Evolutionary conservation across 1,284 basidiomycete genomes (phyloP).

Genomic region (Rhodotorula sp.): DNA sequence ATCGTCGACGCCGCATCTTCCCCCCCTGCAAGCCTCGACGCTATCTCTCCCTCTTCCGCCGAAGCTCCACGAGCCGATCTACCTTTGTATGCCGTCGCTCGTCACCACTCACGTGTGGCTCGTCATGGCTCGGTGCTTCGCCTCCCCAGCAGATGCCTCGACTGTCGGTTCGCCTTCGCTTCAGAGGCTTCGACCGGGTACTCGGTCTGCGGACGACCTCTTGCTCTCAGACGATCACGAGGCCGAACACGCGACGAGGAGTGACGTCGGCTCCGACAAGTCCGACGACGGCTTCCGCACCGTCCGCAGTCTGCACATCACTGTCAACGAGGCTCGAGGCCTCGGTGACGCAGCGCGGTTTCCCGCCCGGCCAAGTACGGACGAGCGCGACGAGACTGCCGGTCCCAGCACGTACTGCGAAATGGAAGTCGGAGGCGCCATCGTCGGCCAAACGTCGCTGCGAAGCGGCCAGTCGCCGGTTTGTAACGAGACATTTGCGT

Average conservation of each 20-base stretch:
- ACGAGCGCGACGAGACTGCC: constrained; percentile 11
- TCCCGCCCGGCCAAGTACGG: neutral
- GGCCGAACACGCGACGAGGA: neutral
- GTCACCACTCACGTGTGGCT: constrained; percentile 42
- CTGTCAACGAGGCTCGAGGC: constrained; percentile 36
- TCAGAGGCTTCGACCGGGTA: neutral
- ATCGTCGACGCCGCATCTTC: constrained; percentile 9
- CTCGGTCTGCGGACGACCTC: neutral
- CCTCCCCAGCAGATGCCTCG: constrained; percentile 23
- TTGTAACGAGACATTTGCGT: constrained; percentile 70
- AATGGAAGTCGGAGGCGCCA: constrained; percentile 44
- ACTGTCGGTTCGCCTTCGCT: neutral
- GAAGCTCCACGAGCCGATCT: constrained; percentile 17
- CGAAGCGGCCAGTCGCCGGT: constrained; percentile 60
- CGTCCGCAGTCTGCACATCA: constrained; percentile 26
- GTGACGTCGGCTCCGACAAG: constrained; percentile 4
- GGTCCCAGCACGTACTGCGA: constrained; percentile 40
- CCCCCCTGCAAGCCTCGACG: constrained; percentile 6
- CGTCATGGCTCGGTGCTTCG: constrained; percentile 43
- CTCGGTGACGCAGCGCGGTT: constrained; percentile 25
- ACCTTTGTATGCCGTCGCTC: constrained; percentile 38
- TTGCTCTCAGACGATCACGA: neutral
- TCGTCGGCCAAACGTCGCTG: constrained; percentile 68
- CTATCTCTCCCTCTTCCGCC: neutral
- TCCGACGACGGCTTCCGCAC: constrained; percentile 28